Evolutionary conservation across 2,329 filamentous ascomycete genomes (phyloP).

Genomic region (Ceratocystis cubensis): DNA sequence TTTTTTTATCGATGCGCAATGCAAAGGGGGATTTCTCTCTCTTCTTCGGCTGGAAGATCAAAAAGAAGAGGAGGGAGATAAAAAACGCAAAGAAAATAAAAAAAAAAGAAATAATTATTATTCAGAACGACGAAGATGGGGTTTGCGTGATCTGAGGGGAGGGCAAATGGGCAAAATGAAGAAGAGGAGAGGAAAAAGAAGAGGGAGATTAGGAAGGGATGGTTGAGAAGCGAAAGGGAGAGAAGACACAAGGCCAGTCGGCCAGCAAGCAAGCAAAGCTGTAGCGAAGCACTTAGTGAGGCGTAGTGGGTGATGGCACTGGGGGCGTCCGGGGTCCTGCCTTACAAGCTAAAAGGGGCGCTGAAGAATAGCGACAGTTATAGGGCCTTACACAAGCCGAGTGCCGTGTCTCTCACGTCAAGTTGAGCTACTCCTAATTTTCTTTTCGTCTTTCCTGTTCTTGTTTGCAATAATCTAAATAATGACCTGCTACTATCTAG

Average conservation of each 20-base stretch:
- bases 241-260: not conserved
- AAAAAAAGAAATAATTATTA: constrained; percentile 15
- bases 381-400: too few species aligned
- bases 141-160: constrained; percentile 2
- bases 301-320: not conserved
- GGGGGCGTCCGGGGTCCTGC: not conserved
- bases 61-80: not conserved
- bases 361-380: too few species aligned
- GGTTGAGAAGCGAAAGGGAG: not conserved
- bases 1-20: constrained; percentile 7
- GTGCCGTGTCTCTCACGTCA: too few species aligned
- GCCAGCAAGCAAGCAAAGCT: not conserved
- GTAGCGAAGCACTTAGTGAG: not conserved
- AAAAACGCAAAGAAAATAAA: constrained; percentile 1
- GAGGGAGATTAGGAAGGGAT: constrained; percentile 9
- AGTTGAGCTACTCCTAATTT: too few species aligned
- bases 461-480: too few species aligned
- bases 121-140: constrained; percentile 10
- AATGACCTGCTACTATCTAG: too few species aligned
- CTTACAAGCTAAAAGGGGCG: too few species aligned
- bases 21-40: not conserved
- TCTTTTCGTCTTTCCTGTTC: too few species aligned
- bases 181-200: constrained; percentile 10
- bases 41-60: not conserved
- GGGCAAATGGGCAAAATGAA: constrained; percentile 14